These are phyloP conservation scores for Calycina herbarum DNA, from an alignment of 2,329 filamentous ascomycete species.

Conservation along the genomic window DNA sequence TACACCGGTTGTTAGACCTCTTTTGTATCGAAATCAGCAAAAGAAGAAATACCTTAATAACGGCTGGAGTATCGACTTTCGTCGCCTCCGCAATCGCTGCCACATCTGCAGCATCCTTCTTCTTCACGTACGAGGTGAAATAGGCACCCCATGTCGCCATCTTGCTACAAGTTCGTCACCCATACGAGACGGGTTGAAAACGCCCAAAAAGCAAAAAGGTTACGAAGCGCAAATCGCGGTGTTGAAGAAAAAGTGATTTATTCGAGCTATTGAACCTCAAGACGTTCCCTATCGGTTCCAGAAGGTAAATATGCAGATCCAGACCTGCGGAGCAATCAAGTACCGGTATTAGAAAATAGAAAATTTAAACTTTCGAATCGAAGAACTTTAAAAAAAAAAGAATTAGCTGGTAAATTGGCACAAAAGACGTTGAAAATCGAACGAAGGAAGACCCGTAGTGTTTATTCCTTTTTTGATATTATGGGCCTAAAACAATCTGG, in stretches of 20 bases:
- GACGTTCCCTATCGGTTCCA: not conserved
- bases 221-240: not conserved
- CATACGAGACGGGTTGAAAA: slow-evolving; percentile 5
- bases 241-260: not conserved
- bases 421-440: not conserved
- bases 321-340: not conserved
- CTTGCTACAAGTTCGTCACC: not conserved
- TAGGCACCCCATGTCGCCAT: slow-evolving; percentile 30
- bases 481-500: not conserved
- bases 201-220: not conserved
- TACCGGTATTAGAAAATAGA: not conserved
- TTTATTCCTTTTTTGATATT: not conserved
- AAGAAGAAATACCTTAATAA: not conserved
- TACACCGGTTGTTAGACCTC: not conserved
- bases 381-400: not conserved
- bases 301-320: not conserved
- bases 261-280: not conserved
- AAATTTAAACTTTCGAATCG: not conserved
- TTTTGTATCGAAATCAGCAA: not conserved
- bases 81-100: not conserved
- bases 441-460: not conserved
- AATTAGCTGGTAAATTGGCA: not conserved
- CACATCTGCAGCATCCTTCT: slow-evolving; percentile 11
- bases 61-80: not conserved
- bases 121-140: slow-evolving; percentile 26